These are phyloP conservation scores for Daldinia decipiens DNA, from an alignment of 495 filamentous ascomycete genomes.

Conservation along the genomic window DNA sequence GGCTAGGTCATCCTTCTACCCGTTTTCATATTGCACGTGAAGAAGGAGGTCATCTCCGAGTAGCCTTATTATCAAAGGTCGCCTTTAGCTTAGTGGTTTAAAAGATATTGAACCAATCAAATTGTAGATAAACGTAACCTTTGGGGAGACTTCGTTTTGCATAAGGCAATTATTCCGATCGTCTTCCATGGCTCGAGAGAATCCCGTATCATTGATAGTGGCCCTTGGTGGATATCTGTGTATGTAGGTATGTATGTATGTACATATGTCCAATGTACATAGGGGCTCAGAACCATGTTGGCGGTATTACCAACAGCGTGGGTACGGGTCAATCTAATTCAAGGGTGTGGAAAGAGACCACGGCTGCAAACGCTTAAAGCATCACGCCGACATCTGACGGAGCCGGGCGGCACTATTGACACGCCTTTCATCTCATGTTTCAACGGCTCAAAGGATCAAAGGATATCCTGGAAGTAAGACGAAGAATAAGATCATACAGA, in stretches of 20 bases:
- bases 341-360: too few relatives aligned
- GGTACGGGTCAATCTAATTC: background rate
- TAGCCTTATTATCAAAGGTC: background rate
- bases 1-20: background rate
- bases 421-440: background rate
- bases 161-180: background rate
- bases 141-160: background rate
- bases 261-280: too few relatives aligned
- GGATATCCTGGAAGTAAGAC: background rate
- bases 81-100: background rate
- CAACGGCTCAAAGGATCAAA: background rate
- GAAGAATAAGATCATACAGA: background rate
- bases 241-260: too few relatives aligned
- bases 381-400: background rate
- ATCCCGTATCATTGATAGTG: too few relatives aligned
- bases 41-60: slow-evolving; percentile 1
- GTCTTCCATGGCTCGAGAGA: background rate
- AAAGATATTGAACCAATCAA: background rate
- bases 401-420: background rate
- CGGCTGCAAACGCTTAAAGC: too few relatives aligned
- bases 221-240: too few relatives aligned
- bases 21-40: background rate
- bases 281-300: background rate
- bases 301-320: background rate
- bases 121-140: background rate